Evolutionary conservation across 257 asterid genomes (phyloP), one percentile per base, ranked within the genome.

Genomic region (Gentiana dahurica): DNA sequence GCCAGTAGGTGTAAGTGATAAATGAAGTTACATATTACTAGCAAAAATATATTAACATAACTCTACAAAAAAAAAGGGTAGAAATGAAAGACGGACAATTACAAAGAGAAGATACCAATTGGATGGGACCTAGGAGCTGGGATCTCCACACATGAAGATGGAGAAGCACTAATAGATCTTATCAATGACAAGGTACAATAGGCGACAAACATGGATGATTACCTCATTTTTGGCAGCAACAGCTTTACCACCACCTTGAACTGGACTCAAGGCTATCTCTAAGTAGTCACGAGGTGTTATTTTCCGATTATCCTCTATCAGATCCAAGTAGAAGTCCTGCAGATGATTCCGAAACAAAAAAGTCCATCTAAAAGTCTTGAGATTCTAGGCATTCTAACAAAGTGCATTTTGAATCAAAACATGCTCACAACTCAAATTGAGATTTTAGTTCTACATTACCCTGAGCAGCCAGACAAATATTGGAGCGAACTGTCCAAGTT

Each of bases 231-330:
- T 92, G 56, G 97, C 85, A 68, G 87, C 72, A 58, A 89, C 77
- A 67, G 88, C 97, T 71, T 72, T 80, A 53, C 77, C 74, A 6
- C 87, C 89, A 61, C 87, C 92, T 65, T 88, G 81, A 68, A 79
- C 94, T 33, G 99, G 82, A 57, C 84, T 79, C 65, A 92, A 53
- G 55, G 97, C 99, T 56, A 82, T 75, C 81, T 92, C 99, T n/a
- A 92, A 82, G 84, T 92, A 92, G 78, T 92, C 99, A 58, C 97
- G 95, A 12, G 99, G 99, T 36, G 99, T 86, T 59, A 92, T 92
- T 77, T 72, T 89, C 71, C 76, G 75, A 57, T 86, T 82, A 62
- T 86, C 99, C 82, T 89, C 97, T 62, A 38, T 79, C 76, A 92
- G 76, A 58, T 92, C 95, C 63, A 92, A 77, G 71, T 86, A 92